Evolutionary conservation across 768 basidiomycete genomes (phyloP), one percentile per base, ranked within the genome.

Genomic region (Mycena maculata): DNA sequence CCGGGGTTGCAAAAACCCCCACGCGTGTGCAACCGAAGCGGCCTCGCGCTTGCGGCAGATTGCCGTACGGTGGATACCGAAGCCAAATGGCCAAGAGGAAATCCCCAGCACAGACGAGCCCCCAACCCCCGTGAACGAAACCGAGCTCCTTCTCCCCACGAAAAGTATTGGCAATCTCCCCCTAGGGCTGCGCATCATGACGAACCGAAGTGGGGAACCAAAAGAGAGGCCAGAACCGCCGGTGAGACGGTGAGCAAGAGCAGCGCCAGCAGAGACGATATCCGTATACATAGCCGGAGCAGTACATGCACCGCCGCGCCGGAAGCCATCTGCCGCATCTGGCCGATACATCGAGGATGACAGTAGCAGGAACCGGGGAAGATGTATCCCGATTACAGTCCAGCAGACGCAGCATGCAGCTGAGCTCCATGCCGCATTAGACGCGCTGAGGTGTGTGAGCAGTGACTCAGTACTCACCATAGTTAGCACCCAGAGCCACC

Each of bases 1-100:
- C n/a, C 7, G 15, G 20, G 42, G 53, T 0, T 69, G 68, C 45
- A 27, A 28, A n/a, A 61, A 65, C 39, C 68, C 68, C 4, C 64
- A 65, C 42, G 33, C 50, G 3, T 69, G 68, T 28, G 55, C 59
- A 1, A 28, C 16, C 0, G 23, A 7, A 11, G 68, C 64, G 1
- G 27, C 33, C 15, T 30, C 41, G 4, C 53, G 41, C 12, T 16
- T 66, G 36, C 4, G 25, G 12, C 57, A 36, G 12, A 57, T 66
- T 8, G 20, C 22, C 27, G 18, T 38, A 1, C 31, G 36, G 27
- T 65, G 68, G 68, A 53, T 60, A 28, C 68, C 63, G 4, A 50
- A 50, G 39, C 9, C 39, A 9, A 18, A 18, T 5, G 9, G 20
- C 39, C 13, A 41, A 15, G 16, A 18, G 39, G 39, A 18, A 18